Evolutionary conservation across 345 rosid genomes (phyloP).

Genomic region (Eucalyptus caleyi): DNA sequence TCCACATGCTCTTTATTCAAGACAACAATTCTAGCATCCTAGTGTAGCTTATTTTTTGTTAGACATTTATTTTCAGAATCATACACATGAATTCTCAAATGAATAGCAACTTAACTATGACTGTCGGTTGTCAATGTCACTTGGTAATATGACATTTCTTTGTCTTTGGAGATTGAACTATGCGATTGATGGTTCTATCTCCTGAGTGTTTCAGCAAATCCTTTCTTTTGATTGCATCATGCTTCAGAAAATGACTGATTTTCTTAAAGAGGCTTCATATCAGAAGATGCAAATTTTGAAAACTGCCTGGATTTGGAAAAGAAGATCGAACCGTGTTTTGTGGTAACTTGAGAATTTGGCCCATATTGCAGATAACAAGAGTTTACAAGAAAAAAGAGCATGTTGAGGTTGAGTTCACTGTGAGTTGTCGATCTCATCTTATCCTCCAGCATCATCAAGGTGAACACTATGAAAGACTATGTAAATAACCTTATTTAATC

Average conservation of each 20-base stretch:
- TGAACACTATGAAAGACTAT: not conserved
- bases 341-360: not conserved
- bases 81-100: not conserved
- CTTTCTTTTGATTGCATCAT: not conserved
- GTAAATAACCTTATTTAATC: not conserved
- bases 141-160: not conserved
- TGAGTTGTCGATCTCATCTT: conserved; percentile 13
- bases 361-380: conserved; percentile 52
- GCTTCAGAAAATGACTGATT: not conserved
- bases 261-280: not conserved
- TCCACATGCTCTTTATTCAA: not conserved
- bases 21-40: not conserved
- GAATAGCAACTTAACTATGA: not conserved
- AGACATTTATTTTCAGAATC: not conserved
- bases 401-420: conserved; percentile 90
- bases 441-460: not conserved
- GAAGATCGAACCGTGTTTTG: not conserved
- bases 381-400: conserved; percentile 78
- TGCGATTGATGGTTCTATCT: not conserved
- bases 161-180: not conserved
- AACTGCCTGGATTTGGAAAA: not conserved
- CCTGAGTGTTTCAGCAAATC: not conserved
- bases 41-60: not conserved
- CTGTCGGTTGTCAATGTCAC: not conserved
- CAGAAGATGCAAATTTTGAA: not conserved